phyloP scores from a whole-genome alignment of 495 filamentous ascomycete species.

The Rhypophila decipiens region DNA sequence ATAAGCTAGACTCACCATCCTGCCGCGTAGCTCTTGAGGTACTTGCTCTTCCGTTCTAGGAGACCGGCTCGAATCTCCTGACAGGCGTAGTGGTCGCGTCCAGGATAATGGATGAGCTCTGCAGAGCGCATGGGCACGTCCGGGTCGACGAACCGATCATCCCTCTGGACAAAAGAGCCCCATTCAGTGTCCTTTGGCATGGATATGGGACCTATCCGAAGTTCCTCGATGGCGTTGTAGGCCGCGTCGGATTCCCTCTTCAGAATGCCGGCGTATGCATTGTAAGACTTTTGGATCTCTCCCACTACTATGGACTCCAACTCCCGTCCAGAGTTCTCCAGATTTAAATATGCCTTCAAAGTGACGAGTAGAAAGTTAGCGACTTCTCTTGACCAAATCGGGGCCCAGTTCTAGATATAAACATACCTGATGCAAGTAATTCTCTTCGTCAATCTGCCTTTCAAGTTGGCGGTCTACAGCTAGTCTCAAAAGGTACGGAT shows the following conservation, averaged over 20 bases:
- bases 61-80: conserved; percentile 83
- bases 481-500: conserved; percentile 82
- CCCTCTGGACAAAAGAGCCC: conserved; percentile 72
- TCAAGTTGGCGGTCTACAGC: conserved; percentile 83
- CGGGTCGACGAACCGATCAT: conserved; percentile 85
- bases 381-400: conserved; percentile 9
- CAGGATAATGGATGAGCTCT: conserved; percentile 89
- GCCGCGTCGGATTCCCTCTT: conserved; percentile 82
- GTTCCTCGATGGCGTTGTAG: conserved; percentile 69
- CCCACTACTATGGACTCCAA: conserved; percentile 91
- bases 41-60: conserved; percentile 96
- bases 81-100: conserved; percentile 78
- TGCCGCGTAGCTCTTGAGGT: conserved; percentile 94
- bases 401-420: background rate
- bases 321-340: conserved; percentile 91
- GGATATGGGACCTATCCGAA: conserved; percentile 75
- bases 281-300: conserved; percentile 96
- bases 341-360: conserved; percentile 79
- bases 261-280: conserved; percentile 80
- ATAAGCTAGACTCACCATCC: conserved; percentile 74
- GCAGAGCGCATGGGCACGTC: conserved; percentile 67
- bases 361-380: background rate
- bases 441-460: conserved; percentile 92
- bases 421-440: conserved; percentile 82
- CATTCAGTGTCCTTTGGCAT: conserved; percentile 93